A percentile compares a stretch with the other conserved stretches of the same genome.
phyloP scores from a whole-genome alignment of 1,284 basidiomycete genomes.

The Erythrobasidium hasegawianum region DNA sequence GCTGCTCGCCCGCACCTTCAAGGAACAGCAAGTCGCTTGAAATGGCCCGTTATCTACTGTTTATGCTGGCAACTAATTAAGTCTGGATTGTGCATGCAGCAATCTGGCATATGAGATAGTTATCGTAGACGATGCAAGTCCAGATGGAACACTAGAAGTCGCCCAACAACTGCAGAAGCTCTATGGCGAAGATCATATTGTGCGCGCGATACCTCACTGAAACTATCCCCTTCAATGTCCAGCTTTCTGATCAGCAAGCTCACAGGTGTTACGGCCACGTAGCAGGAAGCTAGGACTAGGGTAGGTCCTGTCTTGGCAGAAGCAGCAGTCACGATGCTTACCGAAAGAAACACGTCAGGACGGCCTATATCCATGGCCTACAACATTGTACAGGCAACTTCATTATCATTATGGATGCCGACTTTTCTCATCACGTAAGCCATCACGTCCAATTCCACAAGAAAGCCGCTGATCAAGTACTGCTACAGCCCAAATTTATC shows the following conservation, averaged over 20 bases:
- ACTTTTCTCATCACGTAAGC: slow-evolving; percentile 87
- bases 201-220: slow-evolving; percentile 49
- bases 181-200: slow-evolving; percentile 80
- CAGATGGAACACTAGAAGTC: slow-evolving; percentile 85
- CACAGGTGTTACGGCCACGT: slow-evolving; percentile 71
- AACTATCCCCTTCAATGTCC: not conserved
- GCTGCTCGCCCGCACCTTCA: slow-evolving; percentile 71
- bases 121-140: slow-evolving; percentile 84
- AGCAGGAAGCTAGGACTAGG: slow-evolving; percentile 84
- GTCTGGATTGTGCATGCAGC: slow-evolving; percentile 48
- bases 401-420: slow-evolving; percentile 94
- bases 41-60: not conserved
- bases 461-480: not conserved
- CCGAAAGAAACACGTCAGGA: slow-evolving; percentile 55
- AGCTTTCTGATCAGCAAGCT: not conserved
- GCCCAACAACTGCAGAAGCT: slow-evolving; percentile 68
- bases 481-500: slow-evolving; percentile 74
- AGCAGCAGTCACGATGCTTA: not conserved
- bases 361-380: slow-evolving; percentile 86
- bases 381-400: slow-evolving; percentile 86
- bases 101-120: slow-evolving; percentile 74
- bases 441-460: not conserved
- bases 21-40: slow-evolving; percentile 60
- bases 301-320: slow-evolving; percentile 52
- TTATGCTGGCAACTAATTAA: not conserved